Evolutionary conservation across 352 stramenopile species (phyloP).

Genomic region (Phytophthora melonis): DNA sequence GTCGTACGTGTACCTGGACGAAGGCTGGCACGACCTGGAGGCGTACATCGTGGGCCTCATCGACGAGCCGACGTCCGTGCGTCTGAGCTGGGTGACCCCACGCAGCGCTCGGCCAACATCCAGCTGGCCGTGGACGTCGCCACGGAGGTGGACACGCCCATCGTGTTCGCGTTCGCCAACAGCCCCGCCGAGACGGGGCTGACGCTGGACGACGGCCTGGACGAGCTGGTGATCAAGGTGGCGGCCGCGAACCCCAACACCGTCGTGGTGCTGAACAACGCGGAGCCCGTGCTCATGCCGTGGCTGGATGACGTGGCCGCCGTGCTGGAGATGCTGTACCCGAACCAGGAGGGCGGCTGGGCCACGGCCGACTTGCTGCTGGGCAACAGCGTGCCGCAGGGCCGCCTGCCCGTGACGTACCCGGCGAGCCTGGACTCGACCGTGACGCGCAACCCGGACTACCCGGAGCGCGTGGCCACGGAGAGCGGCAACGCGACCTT

Average conservation of each 20-base stretch:
- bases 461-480: slow-evolving; percentile 34
- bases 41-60: slow-evolving; percentile 37
- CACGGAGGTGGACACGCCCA: slow-evolving; percentile 37
- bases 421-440: slow-evolving; percentile 34
- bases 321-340: slow-evolving; percentile 47
- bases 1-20: slow-evolving; percentile 39
- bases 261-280: slow-evolving; percentile 45
- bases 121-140: slow-evolving; percentile 43
- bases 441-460: slow-evolving; percentile 42
- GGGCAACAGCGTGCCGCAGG: slow-evolving; percentile 42
- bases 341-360: slow-evolving; percentile 34
- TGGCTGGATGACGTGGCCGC: slow-evolving; percentile 40
- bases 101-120: slow-evolving; percentile 43
- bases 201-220: slow-evolving; percentile 39
- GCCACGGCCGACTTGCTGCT: slow-evolving; percentile 41
- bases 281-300: slow-evolving; percentile 35
- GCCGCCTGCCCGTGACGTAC: slow-evolving; percentile 42
- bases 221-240: slow-evolving; percentile 42
- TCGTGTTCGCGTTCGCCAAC: slow-evolving; percentile 48
- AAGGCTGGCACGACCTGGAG: slow-evolving; percentile 39
- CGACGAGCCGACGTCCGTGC: slow-evolving; percentile 40
- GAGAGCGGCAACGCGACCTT: slow-evolving; percentile 43
- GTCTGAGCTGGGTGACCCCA: slow-evolving; percentile 41
- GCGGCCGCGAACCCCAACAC: slow-evolving; percentile 46
- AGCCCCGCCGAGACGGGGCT: slow-evolving; percentile 34